Evolutionary conservation across 495 filamentous ascomycete genomes (phyloP).

Genomic region (Clohesyomyces aquaticus): DNA sequence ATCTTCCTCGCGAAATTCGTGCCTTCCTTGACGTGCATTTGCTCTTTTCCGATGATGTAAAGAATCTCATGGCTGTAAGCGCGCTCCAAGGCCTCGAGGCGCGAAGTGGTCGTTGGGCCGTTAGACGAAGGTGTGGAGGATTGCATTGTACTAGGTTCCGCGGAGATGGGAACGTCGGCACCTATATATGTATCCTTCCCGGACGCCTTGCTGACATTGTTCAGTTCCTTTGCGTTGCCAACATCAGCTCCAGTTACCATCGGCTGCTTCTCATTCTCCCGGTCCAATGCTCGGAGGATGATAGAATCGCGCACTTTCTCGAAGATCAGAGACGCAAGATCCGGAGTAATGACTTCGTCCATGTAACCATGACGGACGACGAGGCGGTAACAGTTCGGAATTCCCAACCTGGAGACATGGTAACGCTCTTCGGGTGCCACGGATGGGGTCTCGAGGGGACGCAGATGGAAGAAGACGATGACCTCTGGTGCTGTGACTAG

Average conservation of each 20-base stretch:
- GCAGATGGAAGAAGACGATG: slow-evolving; percentile 47
- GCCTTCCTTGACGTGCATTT: slow-evolving; percentile 58
- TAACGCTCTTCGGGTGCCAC: slow-evolving; percentile 51
- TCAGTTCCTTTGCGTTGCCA: slow-evolving; percentile 2
- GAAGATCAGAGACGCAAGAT: slow-evolving; percentile 63
- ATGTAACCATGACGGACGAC: slow-evolving; percentile 72
- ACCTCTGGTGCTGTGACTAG: slow-evolving; percentile 43
- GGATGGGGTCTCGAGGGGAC: slow-evolving; percentile 41
- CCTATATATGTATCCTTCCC: slow-evolving; percentile 22
- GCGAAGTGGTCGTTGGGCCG: slow-evolving; percentile 28
- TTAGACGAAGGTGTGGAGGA: slow-evolving; percentile 20
- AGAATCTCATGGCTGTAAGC: slow-evolving; percentile 66
- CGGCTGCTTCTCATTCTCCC: slow-evolving; percentile 1
- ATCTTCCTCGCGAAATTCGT: slow-evolving; percentile 53
- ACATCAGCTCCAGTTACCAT: background rate
- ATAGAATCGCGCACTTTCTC: slow-evolving; percentile 62
- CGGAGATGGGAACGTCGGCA: slow-evolving; percentile 37
- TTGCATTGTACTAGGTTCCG: slow-evolving; percentile 7
- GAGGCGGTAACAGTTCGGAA: slow-evolving; percentile 66
- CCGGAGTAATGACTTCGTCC: slow-evolving; percentile 65
- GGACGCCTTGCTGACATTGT: slow-evolving; percentile 3
- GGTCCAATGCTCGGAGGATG: slow-evolving; percentile 33
- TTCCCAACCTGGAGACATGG: slow-evolving; percentile 51
- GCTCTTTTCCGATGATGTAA: slow-evolving; percentile 75
- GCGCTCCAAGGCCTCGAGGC: slow-evolving; percentile 50